Conservation (phyloP, 768 basidiomycete genomes). For the Tephrocybe sp. region DNA sequence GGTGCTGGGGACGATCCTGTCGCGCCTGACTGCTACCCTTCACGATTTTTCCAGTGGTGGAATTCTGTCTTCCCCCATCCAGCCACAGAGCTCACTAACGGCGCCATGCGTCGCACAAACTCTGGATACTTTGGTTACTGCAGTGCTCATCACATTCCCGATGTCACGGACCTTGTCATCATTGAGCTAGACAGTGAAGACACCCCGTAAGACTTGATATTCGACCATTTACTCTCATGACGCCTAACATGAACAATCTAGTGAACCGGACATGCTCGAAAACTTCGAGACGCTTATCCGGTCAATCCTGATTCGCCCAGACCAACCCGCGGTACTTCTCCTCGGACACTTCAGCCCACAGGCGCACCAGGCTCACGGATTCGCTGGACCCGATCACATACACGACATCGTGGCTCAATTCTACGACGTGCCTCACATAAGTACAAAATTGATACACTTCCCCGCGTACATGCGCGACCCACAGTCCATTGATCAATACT, state of each 20-base stretch:
- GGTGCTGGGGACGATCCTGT: slow-evolving; percentile 92
- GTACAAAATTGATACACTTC: slow-evolving; percentile 80
- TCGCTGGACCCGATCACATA: slow-evolving; percentile 85
- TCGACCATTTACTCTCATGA: background rate
- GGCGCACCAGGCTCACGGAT: slow-evolving; percentile 72
- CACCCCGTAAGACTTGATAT: slow-evolving; percentile 56
- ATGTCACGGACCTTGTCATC: slow-evolving; percentile 90
- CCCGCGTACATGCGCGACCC: slow-evolving; percentile 79
- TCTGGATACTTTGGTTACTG: slow-evolving; percentile 96
- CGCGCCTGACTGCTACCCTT: slow-evolving; percentile 82
- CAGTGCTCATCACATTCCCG: slow-evolving; percentile 89
- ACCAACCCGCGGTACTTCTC: slow-evolving; percentile 88
- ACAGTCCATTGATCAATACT: slow-evolving; percentile 63
- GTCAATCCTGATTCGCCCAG: slow-evolving; percentile 85
- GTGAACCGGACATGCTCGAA: slow-evolving; percentile 68
- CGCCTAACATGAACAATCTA: slow-evolving; percentile 23
- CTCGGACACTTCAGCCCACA: slow-evolving; percentile 97
- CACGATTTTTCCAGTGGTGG: slow-evolving; percentile 98
- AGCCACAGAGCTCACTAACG: slow-evolving; percentile 96
- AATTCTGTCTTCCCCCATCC: slow-evolving; percentile 97
- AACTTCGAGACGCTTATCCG: slow-evolving; percentile 93
- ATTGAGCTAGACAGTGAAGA: slow-evolving; percentile 95
- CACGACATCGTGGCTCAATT: slow-evolving; percentile 92
- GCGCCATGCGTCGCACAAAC: slow-evolving; percentile 88
- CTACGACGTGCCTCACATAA: slow-evolving; percentile 95